Base-by-base conservation (phyloP, 208 protist species). In the Tetramitus jugosus region DNA sequence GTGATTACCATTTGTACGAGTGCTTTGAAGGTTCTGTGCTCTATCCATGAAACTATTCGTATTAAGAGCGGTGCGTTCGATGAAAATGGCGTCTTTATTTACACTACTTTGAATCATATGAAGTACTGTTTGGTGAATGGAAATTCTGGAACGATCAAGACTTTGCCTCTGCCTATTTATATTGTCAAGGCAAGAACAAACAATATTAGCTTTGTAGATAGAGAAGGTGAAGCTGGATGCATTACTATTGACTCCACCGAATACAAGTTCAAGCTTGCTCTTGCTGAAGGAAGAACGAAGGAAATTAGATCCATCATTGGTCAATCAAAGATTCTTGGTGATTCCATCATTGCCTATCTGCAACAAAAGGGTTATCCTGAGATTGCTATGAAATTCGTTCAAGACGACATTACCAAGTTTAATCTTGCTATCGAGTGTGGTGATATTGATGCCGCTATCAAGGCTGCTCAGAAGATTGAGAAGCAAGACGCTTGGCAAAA, bases 371-470 rank as follows among this genome's bases (percentile, higher is more conserved):
- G 94, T 33, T 95, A 96, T 83, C 92, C 95, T 2, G 93, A 98
- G 79, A 89, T 99, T 60, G 97, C 97, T 1, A 86, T 99, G 37
- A 90, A 97, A 79, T 98, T 99, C 83, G 97, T 99, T 31, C 94
- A 91, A 67, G 96, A 99, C 83, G 88, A 96, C 46, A 81, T 93
- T 64, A 94, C 89, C 2, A 89, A 95, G 65, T 99, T 99, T 88
- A 91, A 96, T 80, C 89, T 99, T 1, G 97, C 97, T 7, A 78
- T 99, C 33, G 95, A 99, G 83, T 98, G 96, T 83, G 97, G 96
- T 31, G 94, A 97, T 72, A 87, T 99, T 40, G 91, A 98, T 35
- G 88, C 92, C 67, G 94, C 93, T 1, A 62, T 90, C 3, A 83
- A 91, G 52, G 89, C 86, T 8, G 96, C 96, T 39, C 82, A 88